Evolutionary conservation across 306 rosid species (phyloP), one percentile per base, ranked within the genome.

Genomic region (Trifolium subterraneum): DNA sequence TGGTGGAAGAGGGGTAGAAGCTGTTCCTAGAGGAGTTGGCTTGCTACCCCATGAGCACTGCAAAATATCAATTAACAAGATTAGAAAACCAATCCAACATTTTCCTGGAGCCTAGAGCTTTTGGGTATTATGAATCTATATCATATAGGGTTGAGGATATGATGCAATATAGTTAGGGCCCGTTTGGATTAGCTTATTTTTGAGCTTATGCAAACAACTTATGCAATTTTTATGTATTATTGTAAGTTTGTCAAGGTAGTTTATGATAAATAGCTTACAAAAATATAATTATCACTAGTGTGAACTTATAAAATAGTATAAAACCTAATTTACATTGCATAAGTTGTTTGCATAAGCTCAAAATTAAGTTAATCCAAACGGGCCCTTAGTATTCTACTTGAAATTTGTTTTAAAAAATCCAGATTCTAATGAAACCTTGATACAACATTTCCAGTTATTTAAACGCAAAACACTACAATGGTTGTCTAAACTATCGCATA

Each of bases 1-100:
- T 1, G 92, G 92, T 0, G 96, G 88, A 33, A 91, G 97, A 47
- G 97, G 97, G 61, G 81, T 68, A 18, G 98, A 93, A 70, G 78
- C 84, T 20, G 96, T 86, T 72, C 98, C 98, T 0, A 89, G 92
- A 16, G 92, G 93, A 41, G 97, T 93, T 35, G 96, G 97, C 83
- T 91, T 93, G 92, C 90, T 93, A 33, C 98, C 98, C 98, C 98
- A 93, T 18, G 98, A 93, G 76, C 97, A 93, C 97, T 93, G 88
- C 84, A 68, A 76, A 73, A 45, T 48, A 76, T 38, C 81, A 59
- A 16, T 18, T 33, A 10, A 20, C 2, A 31, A 58, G 16, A 55
- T 71, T 19, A 67, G 61, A 64, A 42, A 42, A 56, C 48, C 41
- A 6, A 14, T 36, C 50, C 56, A 59, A 60, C 25, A 61, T 65